phyloP scores from a whole-genome alignment of 345 rosid genomes.

The Cardamine occulta region DNA sequence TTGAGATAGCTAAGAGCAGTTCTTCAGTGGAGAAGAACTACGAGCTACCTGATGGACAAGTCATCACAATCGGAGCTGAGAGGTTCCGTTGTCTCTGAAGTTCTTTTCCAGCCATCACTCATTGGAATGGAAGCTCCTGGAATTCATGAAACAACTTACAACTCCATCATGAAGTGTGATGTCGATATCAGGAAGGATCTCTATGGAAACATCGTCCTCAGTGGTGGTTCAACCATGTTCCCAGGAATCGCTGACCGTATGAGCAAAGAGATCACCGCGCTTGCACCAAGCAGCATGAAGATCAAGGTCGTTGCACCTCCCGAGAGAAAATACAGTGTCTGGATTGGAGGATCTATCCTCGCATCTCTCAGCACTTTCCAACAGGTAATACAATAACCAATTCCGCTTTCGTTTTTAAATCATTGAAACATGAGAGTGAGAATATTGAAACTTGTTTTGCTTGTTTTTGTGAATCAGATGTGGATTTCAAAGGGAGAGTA shows the following conservation, averaged over 20 bases:
- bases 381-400: conserved; percentile 34
- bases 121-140: conserved; percentile 58
- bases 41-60: conserved; percentile 62
- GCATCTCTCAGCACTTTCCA: conserved; percentile 61
- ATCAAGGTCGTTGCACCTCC: conserved; percentile 63
- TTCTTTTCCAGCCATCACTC: conserved; percentile 54
- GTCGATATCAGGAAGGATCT: conserved; percentile 54
- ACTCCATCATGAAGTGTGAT: conserved; percentile 52
- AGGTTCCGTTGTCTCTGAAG: conserved; percentile 55
- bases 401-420: background rate
- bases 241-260: conserved; percentile 57
- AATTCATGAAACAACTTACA: conserved; percentile 51
- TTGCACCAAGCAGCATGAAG: conserved; percentile 53
- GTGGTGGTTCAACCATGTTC: conserved; percentile 57
- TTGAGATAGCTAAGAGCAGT: conserved; percentile 47
- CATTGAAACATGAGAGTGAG: background rate
- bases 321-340: conserved; percentile 58
- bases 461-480: conserved; percentile 47
- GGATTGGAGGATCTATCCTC: conserved; percentile 64
- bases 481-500: conserved; percentile 66
- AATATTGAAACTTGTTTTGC: conserved; percentile 2
- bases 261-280: conserved; percentile 51
- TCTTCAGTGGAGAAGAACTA: conserved; percentile 52
- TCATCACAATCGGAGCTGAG: conserved; percentile 54
- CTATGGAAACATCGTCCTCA: conserved; percentile 57